Evolutionary conservation across 768 basidiomycete genomes (phyloP).

Genomic region (Cystofilobasidium bisporidii): DNA sequence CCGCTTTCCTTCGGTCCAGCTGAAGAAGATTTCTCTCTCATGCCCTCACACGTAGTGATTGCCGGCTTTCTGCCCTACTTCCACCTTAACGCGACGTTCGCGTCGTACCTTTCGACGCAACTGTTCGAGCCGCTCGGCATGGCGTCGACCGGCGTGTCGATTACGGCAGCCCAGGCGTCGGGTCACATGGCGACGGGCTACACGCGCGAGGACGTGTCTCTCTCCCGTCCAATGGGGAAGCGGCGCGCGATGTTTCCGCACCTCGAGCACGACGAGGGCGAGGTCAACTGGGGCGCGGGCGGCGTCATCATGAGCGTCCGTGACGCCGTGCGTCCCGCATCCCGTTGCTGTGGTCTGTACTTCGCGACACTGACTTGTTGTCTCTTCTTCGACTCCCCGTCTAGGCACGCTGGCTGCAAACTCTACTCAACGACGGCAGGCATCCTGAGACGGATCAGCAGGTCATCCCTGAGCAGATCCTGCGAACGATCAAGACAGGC

Average conservation of each 20-base stretch:
- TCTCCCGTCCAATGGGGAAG: constrained; percentile 25
- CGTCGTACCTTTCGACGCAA: constrained; percentile 30
- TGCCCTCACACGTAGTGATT: constrained; percentile 7
- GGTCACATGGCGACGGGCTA: constrained; percentile 30
- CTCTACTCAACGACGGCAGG: constrained; percentile 22
- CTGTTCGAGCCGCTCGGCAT: constrained; percentile 34
- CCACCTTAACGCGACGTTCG: constrained; percentile 27
- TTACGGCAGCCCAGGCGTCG: constrained; percentile 25
- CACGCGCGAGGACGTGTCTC: constrained; percentile 12
- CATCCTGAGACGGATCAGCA: constrained; percentile 19
- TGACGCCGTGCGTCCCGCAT: constrained; percentile 33
- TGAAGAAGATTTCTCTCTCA: too few relatives aligned
- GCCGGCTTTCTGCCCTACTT: constrained; percentile 30
- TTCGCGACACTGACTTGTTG: too few relatives aligned
- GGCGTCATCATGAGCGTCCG: constrained; percentile 31
- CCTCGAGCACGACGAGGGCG: constrained; percentile 5
- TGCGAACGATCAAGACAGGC: constrained; percentile 19
- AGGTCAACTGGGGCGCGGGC: constrained; percentile 31
- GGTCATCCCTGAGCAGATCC: constrained; percentile 28
- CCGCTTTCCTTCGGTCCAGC: too few relatives aligned
- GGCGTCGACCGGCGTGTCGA: constrained; percentile 30
- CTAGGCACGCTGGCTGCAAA: constrained; percentile 7
- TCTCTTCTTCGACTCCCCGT: too few relatives aligned
- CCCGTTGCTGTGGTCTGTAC: too few relatives aligned
- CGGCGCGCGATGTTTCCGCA: background rate